Evolutionary conservation across 371 early-diverging fungal species (phyloP), one percentile per base, ranked within the genome.

Genomic region (Mucor irregularis): DNA sequence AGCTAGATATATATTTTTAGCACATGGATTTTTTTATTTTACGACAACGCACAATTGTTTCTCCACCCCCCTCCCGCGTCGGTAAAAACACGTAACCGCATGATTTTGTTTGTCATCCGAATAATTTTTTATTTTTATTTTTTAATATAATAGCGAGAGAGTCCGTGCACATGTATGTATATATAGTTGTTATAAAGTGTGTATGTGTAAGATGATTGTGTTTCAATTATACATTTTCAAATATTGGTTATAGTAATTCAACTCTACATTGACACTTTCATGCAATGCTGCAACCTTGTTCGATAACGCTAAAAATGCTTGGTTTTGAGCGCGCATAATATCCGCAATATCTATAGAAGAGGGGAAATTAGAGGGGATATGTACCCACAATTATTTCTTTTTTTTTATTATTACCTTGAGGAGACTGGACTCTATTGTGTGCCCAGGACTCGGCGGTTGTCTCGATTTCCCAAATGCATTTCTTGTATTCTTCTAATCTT

Each of bases 261-360:
- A 77, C 49, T 80, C 69, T 52, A 71, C 68, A 33, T 66, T 64
- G 28, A 86, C 70, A 13, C 73, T 69, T 49, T 88, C 88, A 68
- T 90, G 84, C 13, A 84, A 68, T 13, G 65, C 55, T 10, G 88
- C 84, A 5, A 87, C 81, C 40, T 74, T 78, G 28, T 73, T 70
- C 2, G 87, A 82, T 25, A 88, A 60, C 17, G 84, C 76, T 14
- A 90, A 61, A 62, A 90, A 86, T 8, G 80, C 74, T 22, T 81
- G 71, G 53, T 90, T 81, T 53, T 90, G 90, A 52, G 71, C 67
- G 42, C 78, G 69, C 68, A 90, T 64, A 25, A 83, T 81, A 38
- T 73, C 72, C 7, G 78, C 76, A 58, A 83, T 70, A 47, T 80
- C 82, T 80, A 42, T n/a, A n/a, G n/a, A n/a, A n/a, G n/a, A 30